Evolutionary conservation across 1,284 basidiomycete species (phyloP), one percentile per base, ranked within the genome.

Genomic region (Mixia osmundae): DNA sequence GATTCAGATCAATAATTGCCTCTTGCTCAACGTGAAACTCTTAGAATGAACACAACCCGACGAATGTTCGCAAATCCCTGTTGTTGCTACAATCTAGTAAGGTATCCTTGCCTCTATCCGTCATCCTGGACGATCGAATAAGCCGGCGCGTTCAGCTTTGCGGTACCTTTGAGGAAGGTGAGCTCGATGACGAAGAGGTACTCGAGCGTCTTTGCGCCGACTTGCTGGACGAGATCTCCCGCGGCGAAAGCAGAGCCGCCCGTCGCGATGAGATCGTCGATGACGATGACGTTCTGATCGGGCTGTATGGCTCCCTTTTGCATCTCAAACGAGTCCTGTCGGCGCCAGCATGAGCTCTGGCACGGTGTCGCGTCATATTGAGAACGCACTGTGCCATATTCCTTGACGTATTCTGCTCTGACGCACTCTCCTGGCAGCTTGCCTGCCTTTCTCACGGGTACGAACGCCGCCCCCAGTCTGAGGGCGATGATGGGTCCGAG

Each of bases 221-320:
- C 66, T 58, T 78, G 71, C 22, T 67, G 61, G 41, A 97, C 72
- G 19, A 99, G 74, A 48, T 91, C 70, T 37, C 85, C 87, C 7
- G 91, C 87, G 2, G 87, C 87, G 45, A 71, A 72, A 3, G 91
- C 91, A 12, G 85, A 94, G 5, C 91, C 91, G 43, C 83, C 85
- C 29, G 91, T 97, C 0, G 91, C 91, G 45, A 99, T 85, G 25
- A 99, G 65, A 57, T 99, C 91, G 57, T 99, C 91, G 22, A 99
- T 65, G 32, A 97, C 66, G 27, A 99, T 58, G 21, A 87, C 82
- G 39, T 64, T 77, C 54, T 89, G 75, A 23, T 80, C 80, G 2
- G 71, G 66, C 47, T 68, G 58, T 52, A 99, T 78, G 2, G 78
- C 73, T 39, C 73, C 77, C 27, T 68, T 65, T 59, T 97, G 91